Conservation (phyloP, 345 rosid species). For the Durio zibethinus region DNA sequence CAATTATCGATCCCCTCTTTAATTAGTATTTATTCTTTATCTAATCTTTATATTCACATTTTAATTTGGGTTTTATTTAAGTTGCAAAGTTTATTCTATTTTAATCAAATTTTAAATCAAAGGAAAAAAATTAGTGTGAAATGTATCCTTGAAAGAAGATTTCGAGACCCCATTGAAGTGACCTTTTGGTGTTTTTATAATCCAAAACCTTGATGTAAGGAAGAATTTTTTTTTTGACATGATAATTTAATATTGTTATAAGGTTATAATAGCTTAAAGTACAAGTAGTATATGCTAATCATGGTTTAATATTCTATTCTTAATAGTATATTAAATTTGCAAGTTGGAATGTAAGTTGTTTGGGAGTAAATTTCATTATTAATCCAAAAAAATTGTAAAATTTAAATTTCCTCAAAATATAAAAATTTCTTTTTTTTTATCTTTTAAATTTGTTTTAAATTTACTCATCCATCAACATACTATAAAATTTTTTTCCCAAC, state of each 20-base stretch:
- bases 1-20: neutral
- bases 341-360: neutral
- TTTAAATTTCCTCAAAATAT: neutral
- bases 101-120: neutral
- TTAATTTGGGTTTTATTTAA: neutral
- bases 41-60: neutral
- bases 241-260: neutral
- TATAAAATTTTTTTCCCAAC: too few relatives aligned
- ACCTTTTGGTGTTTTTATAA: neutral
- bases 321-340: neutral
- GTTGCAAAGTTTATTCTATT: neutral
- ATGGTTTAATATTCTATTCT: neutral
- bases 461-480: too few relatives aligned
- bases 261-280: neutral
- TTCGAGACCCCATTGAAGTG: constrained; percentile 2
- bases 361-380: neutral
- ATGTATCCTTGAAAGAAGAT: constrained; percentile 16
- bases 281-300: neutral
- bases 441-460: too few relatives aligned
- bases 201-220: neutral
- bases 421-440: too few relatives aligned
- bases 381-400: neutral
- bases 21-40: neutral
- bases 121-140: neutral
- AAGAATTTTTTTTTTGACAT: neutral